phyloP scores from a whole-genome alignment of 176 grass and related monocot species.

The Microstegium vimineum region DNA sequence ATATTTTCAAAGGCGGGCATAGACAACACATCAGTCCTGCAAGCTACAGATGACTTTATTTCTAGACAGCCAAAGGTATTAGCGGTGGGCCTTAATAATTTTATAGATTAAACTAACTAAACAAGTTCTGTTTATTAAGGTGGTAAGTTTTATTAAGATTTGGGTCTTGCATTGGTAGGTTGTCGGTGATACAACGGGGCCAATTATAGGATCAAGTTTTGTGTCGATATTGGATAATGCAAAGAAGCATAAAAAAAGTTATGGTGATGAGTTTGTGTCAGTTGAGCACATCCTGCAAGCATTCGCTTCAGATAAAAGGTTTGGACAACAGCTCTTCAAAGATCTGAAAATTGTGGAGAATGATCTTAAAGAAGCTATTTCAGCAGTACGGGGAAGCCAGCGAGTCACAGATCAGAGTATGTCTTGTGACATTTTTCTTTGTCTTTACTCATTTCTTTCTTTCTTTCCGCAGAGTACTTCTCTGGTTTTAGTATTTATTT shows the following conservation, averaged over 20 bases:
- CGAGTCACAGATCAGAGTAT: slow-evolving; percentile 98
- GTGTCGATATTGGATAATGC: slow-evolving; percentile 67
- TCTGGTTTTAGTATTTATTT: background rate
- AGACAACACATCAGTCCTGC: slow-evolving; percentile 73
- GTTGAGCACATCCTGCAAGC: slow-evolving; percentile 80
- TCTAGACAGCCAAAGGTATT: slow-evolving; percentile 74
- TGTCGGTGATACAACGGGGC: slow-evolving; percentile 65
- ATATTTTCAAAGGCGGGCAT: slow-evolving; percentile 84
- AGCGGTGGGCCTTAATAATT: background rate
- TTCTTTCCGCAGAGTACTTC: slow-evolving; percentile 1
- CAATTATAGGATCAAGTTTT: slow-evolving; percentile 71
- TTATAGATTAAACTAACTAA: background rate
- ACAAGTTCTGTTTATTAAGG: background rate
- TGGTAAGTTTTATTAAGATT: background rate
- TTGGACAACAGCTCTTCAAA: slow-evolving; percentile 80
- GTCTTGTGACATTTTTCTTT: background rate
- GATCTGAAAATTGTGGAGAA: slow-evolving; percentile 74
- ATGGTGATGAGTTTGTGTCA: slow-evolving; percentile 84
- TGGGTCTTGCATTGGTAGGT: slow-evolving; percentile 48
- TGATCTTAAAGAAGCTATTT: slow-evolving; percentile 70
- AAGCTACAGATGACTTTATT: slow-evolving; percentile 81
- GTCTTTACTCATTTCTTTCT: background rate
- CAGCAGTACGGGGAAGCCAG: slow-evolving; percentile 72
- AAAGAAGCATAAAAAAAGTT: slow-evolving; percentile 76
- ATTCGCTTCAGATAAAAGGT: slow-evolving; percentile 80